Evolutionary conservation across 1,284 basidiomycete species (phyloP).

Genomic region (Veloboletus limbatus): DNA sequence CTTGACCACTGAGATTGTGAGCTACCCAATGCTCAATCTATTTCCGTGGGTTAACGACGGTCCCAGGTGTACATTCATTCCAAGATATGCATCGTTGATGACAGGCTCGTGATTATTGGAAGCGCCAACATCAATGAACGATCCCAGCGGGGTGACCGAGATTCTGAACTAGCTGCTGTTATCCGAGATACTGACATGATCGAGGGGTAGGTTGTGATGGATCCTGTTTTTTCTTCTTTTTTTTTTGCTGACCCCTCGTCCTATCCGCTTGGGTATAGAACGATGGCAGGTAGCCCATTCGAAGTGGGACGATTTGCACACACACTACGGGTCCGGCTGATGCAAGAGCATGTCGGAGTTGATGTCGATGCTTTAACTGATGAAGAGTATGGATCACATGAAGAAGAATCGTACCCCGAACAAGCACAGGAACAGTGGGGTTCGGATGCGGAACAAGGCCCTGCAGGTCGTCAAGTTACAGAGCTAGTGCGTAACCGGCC

Average conservation of each 20-base stretch:
- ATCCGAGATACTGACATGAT: conserved; percentile 98
- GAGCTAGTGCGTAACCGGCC: conserved; percentile 39
- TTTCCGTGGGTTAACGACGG: conserved; percentile 4
- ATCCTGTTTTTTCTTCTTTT: no score
- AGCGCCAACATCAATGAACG: conserved; percentile 99
- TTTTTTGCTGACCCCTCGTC: neutral
- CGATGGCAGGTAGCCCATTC: conserved; percentile 93
- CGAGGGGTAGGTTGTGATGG: conserved; percentile 55
- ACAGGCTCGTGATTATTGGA: conserved; percentile 96
- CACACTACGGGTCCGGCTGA: conserved; percentile 87
- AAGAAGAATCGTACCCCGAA: conserved; percentile 54
- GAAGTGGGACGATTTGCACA: conserved; percentile 97
- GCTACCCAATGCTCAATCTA: conserved; percentile 9
- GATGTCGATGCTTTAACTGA: conserved; percentile 91
- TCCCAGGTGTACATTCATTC: conserved; percentile 84
- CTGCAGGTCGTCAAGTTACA: conserved; percentile 43
- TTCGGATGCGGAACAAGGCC: conserved; percentile 71
- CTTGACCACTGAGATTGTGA: conserved; percentile 85
- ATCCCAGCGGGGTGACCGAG: conserved; percentile 92
- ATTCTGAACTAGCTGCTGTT: conserved; percentile 92
- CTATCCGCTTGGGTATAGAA: conserved; percentile 43
- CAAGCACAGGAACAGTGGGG: conserved; percentile 72
- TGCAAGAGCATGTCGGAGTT: conserved; percentile 95
- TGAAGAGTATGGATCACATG: conserved; percentile 62
- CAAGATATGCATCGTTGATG: conserved; percentile 88